Percentiles rank a stretch among this genome's conserved stretches.
phyloP scores from a whole-genome alignment of 495 filamentous ascomycete species.

The Thozetella sp. region DNA sequence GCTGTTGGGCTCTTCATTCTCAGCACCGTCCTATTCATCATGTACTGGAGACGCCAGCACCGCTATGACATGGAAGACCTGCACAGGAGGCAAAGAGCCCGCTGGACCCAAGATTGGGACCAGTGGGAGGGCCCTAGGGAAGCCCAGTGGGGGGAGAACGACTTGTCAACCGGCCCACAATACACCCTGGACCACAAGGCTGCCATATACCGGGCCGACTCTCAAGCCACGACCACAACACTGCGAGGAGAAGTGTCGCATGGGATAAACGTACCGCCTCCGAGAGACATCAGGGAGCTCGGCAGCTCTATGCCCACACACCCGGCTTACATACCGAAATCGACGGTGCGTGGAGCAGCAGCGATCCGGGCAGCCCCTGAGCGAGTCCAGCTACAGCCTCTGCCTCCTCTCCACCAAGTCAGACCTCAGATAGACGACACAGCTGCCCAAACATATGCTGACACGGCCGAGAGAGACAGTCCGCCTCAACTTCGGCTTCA shows the following conservation, averaged over 20 bases:
- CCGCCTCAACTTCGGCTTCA: neutral
- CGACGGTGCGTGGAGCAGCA: slow-evolving; percentile 29
- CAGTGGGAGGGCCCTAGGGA: neutral
- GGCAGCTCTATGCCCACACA: slow-evolving; percentile 42
- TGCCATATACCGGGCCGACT: slow-evolving; percentile 16
- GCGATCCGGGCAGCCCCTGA: slow-evolving; percentile 15
- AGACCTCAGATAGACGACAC: neutral
- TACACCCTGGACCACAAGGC: slow-evolving; percentile 33
- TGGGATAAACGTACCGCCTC: slow-evolving; percentile 9
- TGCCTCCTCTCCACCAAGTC: neutral
- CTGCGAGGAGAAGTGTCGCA: slow-evolving; percentile 11
- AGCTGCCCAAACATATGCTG: neutral
- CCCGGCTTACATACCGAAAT: slow-evolving; percentile 45
- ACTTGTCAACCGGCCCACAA: slow-evolving; percentile 7
- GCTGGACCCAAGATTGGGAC: slow-evolving; percentile 1
- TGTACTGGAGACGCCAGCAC: slow-evolving; percentile 41
- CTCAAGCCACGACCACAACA: neutral
- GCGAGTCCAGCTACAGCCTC: neutral
- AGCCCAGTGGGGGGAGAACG: slow-evolving; percentile 5
- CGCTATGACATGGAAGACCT: slow-evolving; percentile 20
- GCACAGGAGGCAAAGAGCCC: slow-evolving; percentile 6
- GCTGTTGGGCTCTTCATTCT: slow-evolving; percentile 32
- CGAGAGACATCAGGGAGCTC: slow-evolving; percentile 7
- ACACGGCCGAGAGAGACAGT: neutral
- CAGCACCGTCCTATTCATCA: slow-evolving; percentile 33